Evolutionary conservation across 169 alveolate species (phyloP), one percentile per base, ranked within the genome.

Genomic region (Plasmodium relictum): DNA sequence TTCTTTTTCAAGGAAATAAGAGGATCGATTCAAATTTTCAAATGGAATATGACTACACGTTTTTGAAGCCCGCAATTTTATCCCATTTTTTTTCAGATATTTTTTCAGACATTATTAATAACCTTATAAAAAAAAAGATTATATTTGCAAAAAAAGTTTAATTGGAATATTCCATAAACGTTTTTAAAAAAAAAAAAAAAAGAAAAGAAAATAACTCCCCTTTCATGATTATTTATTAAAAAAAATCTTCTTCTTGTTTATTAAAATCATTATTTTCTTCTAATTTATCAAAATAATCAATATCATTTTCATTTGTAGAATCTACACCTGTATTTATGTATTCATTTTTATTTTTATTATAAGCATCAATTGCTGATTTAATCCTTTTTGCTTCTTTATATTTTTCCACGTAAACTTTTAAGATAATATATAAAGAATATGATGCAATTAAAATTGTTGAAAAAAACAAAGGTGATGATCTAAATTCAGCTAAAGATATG

Each of bases 361-460:
- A 86, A 50, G 41, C 71, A 3, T 70, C 76, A 42, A 86, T 71
- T 71, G 92, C 74, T 16, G 86, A 58, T 52, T 86, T 86, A 39
- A 86, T 86, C 76, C 92, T 45, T 50, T 45, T 86, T 61, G 83
- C 86, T 73, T 86, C 92, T 56, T 68, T 86, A 59, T 66, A 59
- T 86, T 86, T 86, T 86, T 86, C 92, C 70, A 86, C 58, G 71
- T 86, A 86, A 58, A 86, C 92, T 59, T 86, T 86, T 59, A 86
- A 58, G 70, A 86, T 71, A 37, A 86, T 72, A 61, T 86, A 86
- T 52, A 86, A 59, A 39, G 92, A 59, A 73, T 86, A 86, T 63
- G 92, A 86, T 59, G 76, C 87, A 70, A 86, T 52, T 37, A 86
- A 39, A 58, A 86, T 86, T 63, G 92, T 42, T 61, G 92, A 86